Evolutionary conservation across 345 rosid species (phyloP), one percentile per base, ranked within the genome.

Genomic region (Dimocarpus longan): DNA sequence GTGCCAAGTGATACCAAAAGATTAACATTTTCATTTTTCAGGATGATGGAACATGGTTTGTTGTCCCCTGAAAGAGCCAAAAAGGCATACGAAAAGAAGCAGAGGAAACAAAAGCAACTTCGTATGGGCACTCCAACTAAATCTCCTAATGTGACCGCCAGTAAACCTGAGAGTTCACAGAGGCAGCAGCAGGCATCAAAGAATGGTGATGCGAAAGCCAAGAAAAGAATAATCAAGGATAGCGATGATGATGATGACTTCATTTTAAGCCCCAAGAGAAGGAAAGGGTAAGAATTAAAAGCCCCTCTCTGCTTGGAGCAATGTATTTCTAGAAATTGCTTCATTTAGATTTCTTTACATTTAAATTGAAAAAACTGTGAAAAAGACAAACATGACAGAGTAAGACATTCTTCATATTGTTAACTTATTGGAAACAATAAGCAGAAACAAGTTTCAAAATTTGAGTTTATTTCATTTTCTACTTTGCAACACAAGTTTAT

Each of bases 21-120:
- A 57, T 24, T 62, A 63, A 68, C 70, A 71, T 63, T 44, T 65
- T 75, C 52, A 48, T 67, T 72, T 68, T 84, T 66, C 85, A 96
- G 99, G 99, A 87, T 96, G 91, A 94, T 96, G 99, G 99, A 96
- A 86, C 98, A 96, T 78, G 98, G 98, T 28, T 84, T 96, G 85
- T 83, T 96, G 78, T 90, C 97, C 68, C 86, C 91, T 10, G 97
- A 91, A 5, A 90, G 87, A 83, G 89, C 97, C 2, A 94, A 88
- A 82, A 89, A 57, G 85, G 95, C 97, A 5, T 72, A 81, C 5
- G 98, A 94, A 86, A 96, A 89, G 90, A 96, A 93, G 80, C 99
- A 90, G 83, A 89, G 93, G 78, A 94, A 88, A 85, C 97, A 89
- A 87, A 96, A 91, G 86, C 90, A 91, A 81, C 80, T 88, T 46